Conservation (phyloP, 345 rosid species). For the Gossypium turneri region DNA sequence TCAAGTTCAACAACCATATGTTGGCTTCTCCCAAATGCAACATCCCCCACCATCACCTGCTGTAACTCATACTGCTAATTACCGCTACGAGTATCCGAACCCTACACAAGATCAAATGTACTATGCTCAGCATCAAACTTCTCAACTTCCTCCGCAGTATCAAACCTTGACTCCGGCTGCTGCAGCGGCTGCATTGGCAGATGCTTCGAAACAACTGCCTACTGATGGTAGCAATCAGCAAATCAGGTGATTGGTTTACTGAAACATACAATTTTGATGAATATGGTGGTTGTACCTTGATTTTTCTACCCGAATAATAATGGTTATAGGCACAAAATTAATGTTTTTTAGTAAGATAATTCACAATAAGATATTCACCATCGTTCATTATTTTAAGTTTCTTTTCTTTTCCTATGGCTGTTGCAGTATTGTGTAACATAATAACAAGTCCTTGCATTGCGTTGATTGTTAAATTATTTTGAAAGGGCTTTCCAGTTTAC, state of each 20-base stretch:
- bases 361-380: neutral
- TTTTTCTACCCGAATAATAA: conserved; percentile 1
- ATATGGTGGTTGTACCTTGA: neutral
- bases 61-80: conserved; percentile 28
- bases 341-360: neutral
- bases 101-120: conserved; percentile 47
- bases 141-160: conserved; percentile 51
- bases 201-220: conserved; percentile 50
- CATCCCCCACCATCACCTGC: conserved; percentile 32
- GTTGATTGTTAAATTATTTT: neutral
- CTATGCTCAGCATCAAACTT: conserved; percentile 43
- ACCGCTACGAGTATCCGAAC: conserved; percentile 40
- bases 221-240: conserved; percentile 32
- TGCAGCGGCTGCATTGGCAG: conserved; percentile 45
- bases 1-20: conserved; percentile 53
- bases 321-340: conserved; percentile 6
- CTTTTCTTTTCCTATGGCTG: neutral
- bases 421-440: neutral
- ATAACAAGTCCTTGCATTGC: neutral
- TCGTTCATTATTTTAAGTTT: neutral
- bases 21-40: conserved; percentile 50
- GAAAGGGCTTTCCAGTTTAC: neutral
- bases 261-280: neutral
- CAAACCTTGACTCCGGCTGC: conserved; percentile 62
- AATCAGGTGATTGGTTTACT: conserved; percentile 3